These are phyloP conservation scores for Phytophthora citrophthora DNA, from an alignment of 352 stramenopile species.

Conservation along the genomic window DNA sequence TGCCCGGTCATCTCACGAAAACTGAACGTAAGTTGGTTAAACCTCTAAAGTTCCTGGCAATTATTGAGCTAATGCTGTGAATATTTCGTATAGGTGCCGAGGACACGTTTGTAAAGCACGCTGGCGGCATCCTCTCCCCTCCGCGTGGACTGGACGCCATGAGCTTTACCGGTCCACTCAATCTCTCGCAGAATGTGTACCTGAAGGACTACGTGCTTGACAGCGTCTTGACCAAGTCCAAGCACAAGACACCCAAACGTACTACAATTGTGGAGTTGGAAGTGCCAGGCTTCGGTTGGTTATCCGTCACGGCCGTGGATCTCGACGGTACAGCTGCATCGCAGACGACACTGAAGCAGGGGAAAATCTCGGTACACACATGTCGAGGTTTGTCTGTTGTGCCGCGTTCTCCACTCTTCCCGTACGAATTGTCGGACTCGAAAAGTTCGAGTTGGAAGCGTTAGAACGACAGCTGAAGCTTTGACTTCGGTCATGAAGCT, in stretches of 20 bases:
- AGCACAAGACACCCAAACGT: constrained; percentile 83
- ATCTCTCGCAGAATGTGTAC: constrained; percentile 59
- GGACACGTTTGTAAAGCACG: constrained; percentile 83
- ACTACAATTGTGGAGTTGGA: constrained; percentile 83
- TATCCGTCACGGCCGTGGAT: constrained; percentile 79
- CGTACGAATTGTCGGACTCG: constrained; percentile 79
- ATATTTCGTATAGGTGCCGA: constrained; percentile 50
- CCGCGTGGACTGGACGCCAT: constrained; percentile 78
- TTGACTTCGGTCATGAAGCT: not conserved
- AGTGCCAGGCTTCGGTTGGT: constrained; percentile 82
- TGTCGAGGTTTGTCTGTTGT: constrained; percentile 66
- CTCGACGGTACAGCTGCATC: constrained; percentile 76
- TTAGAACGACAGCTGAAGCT: constrained; percentile 25
- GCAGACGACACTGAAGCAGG: constrained; percentile 65
- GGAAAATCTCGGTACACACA: constrained; percentile 67
- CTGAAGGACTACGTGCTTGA: constrained; percentile 75
- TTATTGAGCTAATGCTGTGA: not conserved
- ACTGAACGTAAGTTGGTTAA: constrained; percentile 64
- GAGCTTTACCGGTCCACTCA: constrained; percentile 74
- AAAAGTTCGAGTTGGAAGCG: constrained; percentile 83
- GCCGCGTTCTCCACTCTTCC: constrained; percentile 72
- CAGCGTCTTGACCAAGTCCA: constrained; percentile 70
- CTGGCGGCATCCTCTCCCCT: constrained; percentile 75
- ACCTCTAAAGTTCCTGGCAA: not conserved
- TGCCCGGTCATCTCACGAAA: constrained; percentile 83